Base-by-base conservation (phyloP, 2,329 filamentous ascomycete species). In the Xylaria sp. region DNA sequence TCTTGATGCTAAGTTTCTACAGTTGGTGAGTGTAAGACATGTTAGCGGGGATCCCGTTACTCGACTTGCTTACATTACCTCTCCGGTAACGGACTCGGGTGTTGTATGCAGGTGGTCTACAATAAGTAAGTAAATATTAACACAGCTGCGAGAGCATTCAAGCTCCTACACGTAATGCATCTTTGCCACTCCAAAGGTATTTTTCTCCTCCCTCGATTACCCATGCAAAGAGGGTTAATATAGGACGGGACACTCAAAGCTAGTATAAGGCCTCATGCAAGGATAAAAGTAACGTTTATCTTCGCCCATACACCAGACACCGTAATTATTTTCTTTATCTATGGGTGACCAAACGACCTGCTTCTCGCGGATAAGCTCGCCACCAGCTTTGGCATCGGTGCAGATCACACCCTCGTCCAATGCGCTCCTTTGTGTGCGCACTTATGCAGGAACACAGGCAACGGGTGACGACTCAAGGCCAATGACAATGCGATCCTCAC, bases 371-470 rank as follows among this genome's bases (percentile, higher is more conserved):
- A 48, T n/a, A 65, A 61, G 54, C 46, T 64, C 63, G 20, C 56
- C 37, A 15, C 31, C 15, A 18, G 31, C 52, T 28, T 37, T 46
- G 13, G 20, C 25, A 34, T 37, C 46, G 13, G 20, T 31, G 52
- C 34, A 31, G 46, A 55, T 67, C 54, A 44, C 37, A 28, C 48
- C 54, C 20, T 48, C 37, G 23, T 12, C 41, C 15, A 46, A 7
- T 18, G 41, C 18, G 15, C n/a, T 46, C 18, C 13, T 46, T 46
- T 23, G 20, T 50, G 52, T 20, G 50, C 5, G 18, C 37, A 59
- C 59, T 67, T 69, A 69, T 69, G 67, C 67, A 69, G 67, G 67
- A 67, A 69, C 67, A 46, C 23, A 48, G 31, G 37, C 2, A 55
- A 44, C 25, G 25, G 28, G 31, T 62, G 51, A 66, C 52, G 20